phyloP scores from a whole-genome alignment of 805 yeast species.

The Ogataea saltuana region DNA sequence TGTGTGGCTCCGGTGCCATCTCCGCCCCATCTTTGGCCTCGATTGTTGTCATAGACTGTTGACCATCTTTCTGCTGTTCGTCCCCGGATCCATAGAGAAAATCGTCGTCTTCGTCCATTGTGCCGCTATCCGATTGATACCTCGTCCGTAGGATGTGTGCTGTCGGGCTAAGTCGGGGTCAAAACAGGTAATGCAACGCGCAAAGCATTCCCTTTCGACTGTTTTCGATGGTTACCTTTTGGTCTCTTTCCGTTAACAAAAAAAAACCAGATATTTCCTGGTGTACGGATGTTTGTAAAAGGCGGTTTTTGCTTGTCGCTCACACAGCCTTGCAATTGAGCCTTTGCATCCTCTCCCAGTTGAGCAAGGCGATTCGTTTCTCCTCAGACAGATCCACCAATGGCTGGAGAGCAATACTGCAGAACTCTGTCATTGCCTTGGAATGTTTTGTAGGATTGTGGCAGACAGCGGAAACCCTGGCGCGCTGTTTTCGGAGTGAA shows the following conservation, averaged over 20 bases:
- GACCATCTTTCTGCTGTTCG: slow-evolving; percentile 25
- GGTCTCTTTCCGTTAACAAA: background rate
- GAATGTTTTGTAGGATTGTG: slow-evolving; percentile 8
- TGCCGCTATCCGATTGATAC: too few relatives aligned
- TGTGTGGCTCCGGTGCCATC: slow-evolving; percentile 9
- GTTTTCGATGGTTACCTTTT: too few relatives aligned
- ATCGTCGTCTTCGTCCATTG: slow-evolving; percentile 66
- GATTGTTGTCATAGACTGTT: slow-evolving; percentile 22
- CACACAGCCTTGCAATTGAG: background rate
- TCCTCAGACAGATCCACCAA: background rate
- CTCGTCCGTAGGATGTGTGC: too few relatives aligned
- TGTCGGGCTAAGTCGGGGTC: too few relatives aligned
- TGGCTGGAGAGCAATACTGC: slow-evolving; percentile 2
- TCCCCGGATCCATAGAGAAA: slow-evolving; percentile 62
- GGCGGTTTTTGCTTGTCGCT: too few relatives aligned
- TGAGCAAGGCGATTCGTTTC: background rate
- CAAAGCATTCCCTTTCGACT: too few relatives aligned
- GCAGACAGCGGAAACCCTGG: slow-evolving; percentile 3
- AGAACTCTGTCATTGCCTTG: background rate
- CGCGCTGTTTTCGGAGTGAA: background rate
- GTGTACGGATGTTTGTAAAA: slow-evolving; percentile 11
- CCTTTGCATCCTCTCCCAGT: slow-evolving; percentile 8
- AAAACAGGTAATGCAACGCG: too few relatives aligned
- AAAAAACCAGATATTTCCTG: background rate
- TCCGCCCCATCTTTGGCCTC: slow-evolving; percentile 27